A percentile compares a stretch with the other conserved stretches of the same genome.
These are phyloP conservation scores for Helotiales sp. DNA, from an alignment of 2,329 filamentous ascomycete species.

Conservation along the genomic window DNA sequence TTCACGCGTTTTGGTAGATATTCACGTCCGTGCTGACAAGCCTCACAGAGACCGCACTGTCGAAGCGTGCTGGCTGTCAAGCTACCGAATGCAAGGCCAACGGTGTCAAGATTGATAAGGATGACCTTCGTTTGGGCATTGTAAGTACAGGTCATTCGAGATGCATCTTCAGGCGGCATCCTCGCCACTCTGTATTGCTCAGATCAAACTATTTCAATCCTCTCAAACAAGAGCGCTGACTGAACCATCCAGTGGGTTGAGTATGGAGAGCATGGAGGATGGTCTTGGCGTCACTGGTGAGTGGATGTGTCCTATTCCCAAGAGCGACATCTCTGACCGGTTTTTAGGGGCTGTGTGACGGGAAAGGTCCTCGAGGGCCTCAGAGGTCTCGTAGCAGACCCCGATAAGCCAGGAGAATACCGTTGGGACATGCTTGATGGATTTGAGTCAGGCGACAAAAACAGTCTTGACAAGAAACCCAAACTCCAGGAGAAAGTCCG, in stretches of 20 bases:
- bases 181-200: no score
- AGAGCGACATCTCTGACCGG: not conserved
- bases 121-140: conserved; percentile 75
- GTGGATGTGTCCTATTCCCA: conserved; percentile 36
- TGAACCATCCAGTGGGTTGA: conserved; percentile 59
- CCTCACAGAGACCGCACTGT: conserved; percentile 69
- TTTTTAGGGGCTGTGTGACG: conserved; percentile 82
- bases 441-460: conserved; percentile 81
- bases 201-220: not conserved
- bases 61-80: conserved; percentile 75
- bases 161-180: no score
- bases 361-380: conserved; percentile 73
- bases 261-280: conserved; percentile 63
- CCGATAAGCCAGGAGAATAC: conserved; percentile 54
- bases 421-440: conserved; percentile 55
- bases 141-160: no score
- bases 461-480: conserved; percentile 47
- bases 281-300: conserved; percentile 88
- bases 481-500: conserved; percentile 76
- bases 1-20: not conserved
- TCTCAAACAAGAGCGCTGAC: not conserved
- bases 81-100: conserved; percentile 72
- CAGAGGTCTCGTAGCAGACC: conserved; percentile 57
- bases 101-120: conserved; percentile 75
- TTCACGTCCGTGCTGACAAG: not conserved